These are phyloP conservation scores for Vitrella brassicaformis DNA, from an alignment of 73 alveolate genomes.

Conservation along the genomic window DNA sequence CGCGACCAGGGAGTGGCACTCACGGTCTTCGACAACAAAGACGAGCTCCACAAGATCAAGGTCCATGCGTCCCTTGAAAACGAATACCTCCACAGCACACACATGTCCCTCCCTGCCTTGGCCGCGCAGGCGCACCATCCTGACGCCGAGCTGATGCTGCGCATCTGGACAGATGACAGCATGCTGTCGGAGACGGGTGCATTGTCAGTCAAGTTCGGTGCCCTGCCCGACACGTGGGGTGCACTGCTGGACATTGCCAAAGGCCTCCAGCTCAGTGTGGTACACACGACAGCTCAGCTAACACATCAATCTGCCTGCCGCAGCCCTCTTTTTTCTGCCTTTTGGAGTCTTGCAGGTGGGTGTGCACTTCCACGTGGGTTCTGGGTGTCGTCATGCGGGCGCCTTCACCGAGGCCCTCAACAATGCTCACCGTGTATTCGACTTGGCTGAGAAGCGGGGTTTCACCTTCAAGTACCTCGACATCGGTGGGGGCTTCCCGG, in stretches of 20 bases:
- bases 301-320: no score
- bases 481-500: conserved; percentile 37
- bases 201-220: conserved; percentile 28
- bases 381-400: conserved; percentile 25
- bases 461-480: conserved; percentile 12
- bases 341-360: no score
- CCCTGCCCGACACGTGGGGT: conserved; percentile 14
- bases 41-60: conserved; percentile 2
- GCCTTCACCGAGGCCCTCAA: conserved; percentile 16
- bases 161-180: conserved; percentile 7
- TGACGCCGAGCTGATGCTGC: neutral
- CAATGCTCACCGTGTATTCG: conserved; percentile 18
- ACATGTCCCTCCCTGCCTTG: no score
- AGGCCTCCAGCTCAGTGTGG: no score
- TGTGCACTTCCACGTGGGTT: conserved; percentile 24
- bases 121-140: no score
- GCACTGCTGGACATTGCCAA: conserved; percentile 19
- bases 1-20: conserved; percentile 1
- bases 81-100: no score
- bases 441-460: neutral
- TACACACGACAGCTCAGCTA: no score
- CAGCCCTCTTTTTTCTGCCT: no score
- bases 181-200: no score
- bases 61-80: no score
- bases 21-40: conserved; percentile 24